Evolutionary conservation across 164 flowering plant genomes (phyloP), one percentile per base, ranked within the genome.

Genomic region (Chimonanthus salicifolius): DNA sequence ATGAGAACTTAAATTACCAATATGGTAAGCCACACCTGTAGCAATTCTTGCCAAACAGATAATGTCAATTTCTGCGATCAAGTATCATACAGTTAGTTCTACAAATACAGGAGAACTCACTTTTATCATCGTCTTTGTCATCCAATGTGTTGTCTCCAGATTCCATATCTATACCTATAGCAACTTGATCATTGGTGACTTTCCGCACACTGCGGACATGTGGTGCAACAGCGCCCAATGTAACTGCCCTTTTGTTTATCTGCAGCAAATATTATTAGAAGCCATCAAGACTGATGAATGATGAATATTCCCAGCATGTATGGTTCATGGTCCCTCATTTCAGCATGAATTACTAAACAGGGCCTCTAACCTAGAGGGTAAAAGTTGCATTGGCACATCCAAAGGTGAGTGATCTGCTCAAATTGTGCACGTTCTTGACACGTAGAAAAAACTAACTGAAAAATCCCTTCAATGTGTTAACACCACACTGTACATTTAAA

Each of bases 61-160:
- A 21, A 47, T 33, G 33, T 33, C 33, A 33, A 33, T 33, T 33
- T 33, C 33, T 33, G 33, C 2, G 1, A 54, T 54, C 51, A 54
- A 54, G 16, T 54, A 54, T 11, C 16, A 10, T 11, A 54, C 16
- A 11, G 60, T n/a, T n/a, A 54, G 16, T 54, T 54, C 16, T 54
- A 54, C 11, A 62, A 7, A 49, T 1, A 69, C 68, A 44, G 62
- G 47, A 50, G 47, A 51, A 4, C 70, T 78, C 71, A 92, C 99
- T 94, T 91, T 96, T 96, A 80, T 96, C 98, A 76, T 95, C 99
- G 73, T 96, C 99, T 79, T 88, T 97, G 78, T 92, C 78, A 69
- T 87, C 91, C 74, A 90, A 50, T 44, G 78, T 76, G 71, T 71
- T 69, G 64, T 74, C 76, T 71, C 68, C 84, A 45, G 86, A 81